A percentile compares a stretch with the other conserved stretches of the same genome.
phyloP scores from a whole-genome alignment of 2,329 filamentous ascomycete genomes.

The Penicillium italicum region DNA sequence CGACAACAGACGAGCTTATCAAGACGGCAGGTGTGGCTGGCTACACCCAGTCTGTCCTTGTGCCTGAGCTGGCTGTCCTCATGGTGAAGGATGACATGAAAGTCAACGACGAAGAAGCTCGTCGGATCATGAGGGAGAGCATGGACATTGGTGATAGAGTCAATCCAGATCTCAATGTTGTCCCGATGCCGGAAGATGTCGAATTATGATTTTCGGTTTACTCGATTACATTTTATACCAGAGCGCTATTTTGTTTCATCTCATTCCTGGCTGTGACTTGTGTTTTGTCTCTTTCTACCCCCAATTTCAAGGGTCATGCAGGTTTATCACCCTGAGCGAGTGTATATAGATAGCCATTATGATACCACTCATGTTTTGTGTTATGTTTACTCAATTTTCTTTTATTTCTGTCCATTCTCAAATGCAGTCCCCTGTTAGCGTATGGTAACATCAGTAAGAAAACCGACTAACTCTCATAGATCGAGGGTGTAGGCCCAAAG shows the following conservation, averaged over 20 bases:
- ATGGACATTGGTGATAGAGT: constrained; percentile 64
- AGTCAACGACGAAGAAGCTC: constrained; percentile 46
- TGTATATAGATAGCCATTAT: constrained; percentile 2
- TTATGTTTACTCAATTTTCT: neutral
- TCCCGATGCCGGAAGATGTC: constrained; percentile 28
- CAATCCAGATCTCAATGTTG: constrained; percentile 59
- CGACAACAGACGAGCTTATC: constrained; percentile 62
- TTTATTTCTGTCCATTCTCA: too few relatives aligned
- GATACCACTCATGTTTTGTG: constrained; percentile 2
- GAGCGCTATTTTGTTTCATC: neutral
- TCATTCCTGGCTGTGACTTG: neutral
- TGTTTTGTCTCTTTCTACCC: neutral
- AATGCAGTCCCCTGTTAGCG: too few relatives aligned
- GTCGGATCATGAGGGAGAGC: constrained; percentile 62
- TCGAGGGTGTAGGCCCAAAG: neutral
- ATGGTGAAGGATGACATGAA: constrained; percentile 60
- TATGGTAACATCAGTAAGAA: neutral
- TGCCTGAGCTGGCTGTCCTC: constrained; percentile 62
- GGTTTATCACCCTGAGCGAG: neutral
- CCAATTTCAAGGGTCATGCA: neutral
- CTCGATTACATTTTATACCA: neutral
- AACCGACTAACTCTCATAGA: neutral
- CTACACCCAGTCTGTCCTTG: constrained; percentile 71
- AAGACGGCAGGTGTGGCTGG: constrained; percentile 62
- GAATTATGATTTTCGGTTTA: neutral